phyloP scores from a whole-genome alignment of 2,329 filamentous ascomycete genomes.

The Trichoderma sp. region DNA sequence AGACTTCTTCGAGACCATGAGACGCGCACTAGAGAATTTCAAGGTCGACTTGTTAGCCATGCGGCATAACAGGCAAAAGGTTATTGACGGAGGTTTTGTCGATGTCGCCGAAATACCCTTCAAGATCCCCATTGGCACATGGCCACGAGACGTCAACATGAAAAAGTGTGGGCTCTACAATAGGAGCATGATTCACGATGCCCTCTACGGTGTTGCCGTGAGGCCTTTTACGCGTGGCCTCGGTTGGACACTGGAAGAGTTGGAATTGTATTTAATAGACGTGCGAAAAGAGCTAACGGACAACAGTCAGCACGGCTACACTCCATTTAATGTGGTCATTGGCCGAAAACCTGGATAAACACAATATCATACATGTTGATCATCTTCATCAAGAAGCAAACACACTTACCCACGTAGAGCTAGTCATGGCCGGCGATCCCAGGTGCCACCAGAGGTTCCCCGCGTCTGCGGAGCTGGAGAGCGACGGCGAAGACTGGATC shows the following conservation, averaged over 20 bases:
- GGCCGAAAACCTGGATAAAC: slow-evolving; percentile 23
- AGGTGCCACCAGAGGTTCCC: neutral
- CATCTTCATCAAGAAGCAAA: neutral
- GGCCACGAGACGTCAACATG: slow-evolving; percentile 45
- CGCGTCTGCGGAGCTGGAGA: slow-evolving; percentile 6
- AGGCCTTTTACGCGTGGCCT: slow-evolving; percentile 35
- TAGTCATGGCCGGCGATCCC: neutral
- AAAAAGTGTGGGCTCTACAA: slow-evolving; percentile 43
- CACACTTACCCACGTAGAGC: slow-evolving; percentile 4
- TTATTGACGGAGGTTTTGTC: slow-evolving; percentile 38
- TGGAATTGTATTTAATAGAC: slow-evolving; percentile 34
- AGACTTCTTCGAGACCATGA: slow-evolving; percentile 30
- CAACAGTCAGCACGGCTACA: slow-evolving; percentile 19
- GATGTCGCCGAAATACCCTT: slow-evolving; percentile 38
- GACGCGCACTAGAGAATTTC: slow-evolving; percentile 29
- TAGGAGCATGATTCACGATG: slow-evolving; percentile 30
- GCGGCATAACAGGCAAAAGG: slow-evolving; percentile 28
- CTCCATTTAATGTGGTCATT: slow-evolving; percentile 20
- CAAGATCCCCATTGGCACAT: slow-evolving; percentile 47
- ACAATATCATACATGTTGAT: neutral
- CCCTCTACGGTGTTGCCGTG: slow-evolving; percentile 33
- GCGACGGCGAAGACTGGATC: neutral
- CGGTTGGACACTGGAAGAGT: slow-evolving; percentile 34
- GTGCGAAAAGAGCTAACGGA: slow-evolving; percentile 35
- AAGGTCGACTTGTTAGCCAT: slow-evolving; percentile 32